Evolutionary conservation across 768 basidiomycete species (phyloP), one percentile per base, ranked within the genome.

Genomic region (Tylopilus intermedius): DNA sequence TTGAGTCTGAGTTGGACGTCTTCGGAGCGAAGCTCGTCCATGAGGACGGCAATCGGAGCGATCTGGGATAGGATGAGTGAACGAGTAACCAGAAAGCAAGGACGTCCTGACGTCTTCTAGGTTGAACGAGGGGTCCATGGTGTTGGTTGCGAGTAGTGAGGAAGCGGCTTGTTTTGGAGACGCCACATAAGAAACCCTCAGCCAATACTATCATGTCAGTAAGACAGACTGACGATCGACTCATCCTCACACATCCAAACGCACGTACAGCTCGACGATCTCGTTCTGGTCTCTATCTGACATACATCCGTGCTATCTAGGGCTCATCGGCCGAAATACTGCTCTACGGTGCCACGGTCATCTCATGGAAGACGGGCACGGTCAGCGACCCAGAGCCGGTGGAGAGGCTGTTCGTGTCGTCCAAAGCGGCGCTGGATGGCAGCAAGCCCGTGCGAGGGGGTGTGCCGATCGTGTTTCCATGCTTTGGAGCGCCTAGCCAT

Each of bases 11-110:
- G 74, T 72, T 94, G 90, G 48, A 97, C 94, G 72, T 99, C 96
- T 68, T 99, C 96, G 47, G 94, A 92, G 62, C 94, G 90, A 51
- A 98, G 78, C 74, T 98, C 95, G 76, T 98, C 95, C 88, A 96
- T 94, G 51, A 96, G 81, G 68, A 96, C 87, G 64, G 92, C 92
- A 76, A 95, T 94, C 71, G 93, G 93, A 45, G 90, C 88, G 74
- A 94, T 86, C 86, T 92, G 39, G 1, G n/a, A 3, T 33, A 5
- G 14, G 10, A 43, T 67, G 41, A 69, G 56, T 57, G 56, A 32
- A 18, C 24, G 30, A 50, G 49, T 7, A 18, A 5, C 18, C 18
- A 14, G 4, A 8, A 8, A 32, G n/a, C 3, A 2, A 27, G 24
- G 44, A 35, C 40, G 38, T 5, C 72, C 84, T 52, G 30, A 89